These are phyloP conservation scores for Termitomyces sp. DNA, from an alignment of 768 basidiomycete species.

Conservation along the genomic window DNA sequence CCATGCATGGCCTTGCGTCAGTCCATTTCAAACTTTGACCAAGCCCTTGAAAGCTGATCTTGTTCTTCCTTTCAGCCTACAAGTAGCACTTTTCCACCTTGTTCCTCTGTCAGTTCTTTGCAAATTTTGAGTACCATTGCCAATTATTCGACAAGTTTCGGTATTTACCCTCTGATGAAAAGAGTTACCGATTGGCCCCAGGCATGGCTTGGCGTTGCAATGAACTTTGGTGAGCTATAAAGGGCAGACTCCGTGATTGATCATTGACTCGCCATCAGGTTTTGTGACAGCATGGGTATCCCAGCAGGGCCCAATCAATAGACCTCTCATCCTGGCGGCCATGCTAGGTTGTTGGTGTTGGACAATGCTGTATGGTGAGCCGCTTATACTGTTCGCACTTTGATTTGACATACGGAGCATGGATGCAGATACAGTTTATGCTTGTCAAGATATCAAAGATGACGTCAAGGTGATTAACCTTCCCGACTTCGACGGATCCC, in stretches of 20 bases:
- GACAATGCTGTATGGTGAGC: conserved; percentile 40
- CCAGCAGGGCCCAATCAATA: conserved; percentile 15
- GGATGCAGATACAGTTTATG: not conserved
- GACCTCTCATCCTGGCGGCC: conserved; percentile 20
- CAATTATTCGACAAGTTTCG: conserved; percentile 24
- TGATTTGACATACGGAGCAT: too few species aligned
- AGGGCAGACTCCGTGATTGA: conserved; percentile 24
- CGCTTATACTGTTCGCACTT: not conserved
- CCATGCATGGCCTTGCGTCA: conserved; percentile 13
- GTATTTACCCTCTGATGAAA: conserved; percentile 46
- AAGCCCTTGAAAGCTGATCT: not conserved
- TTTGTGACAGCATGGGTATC: conserved; percentile 1
- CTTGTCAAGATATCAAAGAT: not conserved
- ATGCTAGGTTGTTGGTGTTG: conserved; percentile 40
- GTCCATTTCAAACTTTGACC: not conserved
- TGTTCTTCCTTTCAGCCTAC: not conserved
- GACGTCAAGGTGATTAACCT: not conserved
- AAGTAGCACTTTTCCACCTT: conserved; percentile 1
- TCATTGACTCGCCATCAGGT: conserved; percentile 11
- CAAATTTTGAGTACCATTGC: conserved; percentile 23
- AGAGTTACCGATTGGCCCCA: conserved; percentile 52
- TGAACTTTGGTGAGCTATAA: conserved; percentile 47
- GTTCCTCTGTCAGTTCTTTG: not conserved
- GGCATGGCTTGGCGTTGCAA: conserved; percentile 49
- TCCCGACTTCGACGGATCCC: not conserved